Percentiles rank a stretch among this genome's conserved stretches.
phyloP scores from a whole-genome alignment of 495 filamentous ascomycete species.

The Lasiosphaeria miniovina region DNA sequence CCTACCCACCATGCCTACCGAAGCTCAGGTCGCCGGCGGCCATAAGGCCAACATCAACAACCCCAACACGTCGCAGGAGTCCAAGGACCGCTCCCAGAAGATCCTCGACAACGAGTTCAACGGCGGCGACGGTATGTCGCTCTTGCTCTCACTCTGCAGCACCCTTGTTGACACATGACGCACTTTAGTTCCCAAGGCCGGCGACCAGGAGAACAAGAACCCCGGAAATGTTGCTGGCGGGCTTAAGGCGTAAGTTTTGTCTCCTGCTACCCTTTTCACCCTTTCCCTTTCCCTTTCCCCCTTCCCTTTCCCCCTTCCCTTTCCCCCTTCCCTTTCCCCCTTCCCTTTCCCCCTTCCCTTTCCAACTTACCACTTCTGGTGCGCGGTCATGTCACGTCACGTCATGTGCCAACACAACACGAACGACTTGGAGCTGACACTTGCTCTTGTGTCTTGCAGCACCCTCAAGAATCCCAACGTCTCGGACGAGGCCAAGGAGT shows the following conservation, averaged over 20 bases:
- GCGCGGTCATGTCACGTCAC: no score
- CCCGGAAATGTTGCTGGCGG: slow-evolving; percentile 42
- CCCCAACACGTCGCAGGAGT: slow-evolving; percentile 38
- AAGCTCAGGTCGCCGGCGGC: slow-evolving; percentile 41
- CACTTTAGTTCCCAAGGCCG: slow-evolving; percentile 24
- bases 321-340: no score
- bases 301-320: no score
- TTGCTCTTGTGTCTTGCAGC: slow-evolving; percentile 15
- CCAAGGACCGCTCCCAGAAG: slow-evolving; percentile 39
- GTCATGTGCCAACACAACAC: no score
- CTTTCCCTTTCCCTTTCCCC: no score
- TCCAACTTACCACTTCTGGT: no score
- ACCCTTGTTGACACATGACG: background rate
- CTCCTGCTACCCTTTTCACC: background rate
- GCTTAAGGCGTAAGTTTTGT: slow-evolving; percentile 39
- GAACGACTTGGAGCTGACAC: no score
- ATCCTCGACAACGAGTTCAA: slow-evolving; percentile 44
- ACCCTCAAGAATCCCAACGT: slow-evolving; percentile 42
- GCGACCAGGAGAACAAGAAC: slow-evolving; percentile 37
- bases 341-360: no score
- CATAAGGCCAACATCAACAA: slow-evolving; percentile 51
- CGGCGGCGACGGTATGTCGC: slow-evolving; percentile 31
- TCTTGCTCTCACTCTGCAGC: background rate
- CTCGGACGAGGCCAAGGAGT: slow-evolving; percentile 41
- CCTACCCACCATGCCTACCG: slow-evolving; percentile 28